Conservation (phyloP, 768 basidiomycete genomes). For the Piloderma croceum region DNA sequence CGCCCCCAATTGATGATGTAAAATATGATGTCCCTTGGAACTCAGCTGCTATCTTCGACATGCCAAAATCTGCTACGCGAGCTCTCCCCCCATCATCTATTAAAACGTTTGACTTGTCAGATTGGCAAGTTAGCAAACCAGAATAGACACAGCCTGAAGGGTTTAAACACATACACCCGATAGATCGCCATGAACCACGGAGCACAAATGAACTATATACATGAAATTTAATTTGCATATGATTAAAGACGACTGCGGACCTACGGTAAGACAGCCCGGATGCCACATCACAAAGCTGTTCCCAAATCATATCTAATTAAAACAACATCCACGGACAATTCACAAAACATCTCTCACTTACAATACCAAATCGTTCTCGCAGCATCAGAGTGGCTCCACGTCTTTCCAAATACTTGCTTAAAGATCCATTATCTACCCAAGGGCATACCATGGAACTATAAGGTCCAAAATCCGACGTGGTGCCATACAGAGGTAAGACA, state of each 20-base stretch:
- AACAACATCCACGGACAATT: slow-evolving; percentile 1
- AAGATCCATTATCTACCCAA: slow-evolving; percentile 26
- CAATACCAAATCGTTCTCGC: too few relatives aligned
- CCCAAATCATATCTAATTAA: slow-evolving; percentile 1
- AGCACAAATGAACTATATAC: slow-evolving; percentile 5
- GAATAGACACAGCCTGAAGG: too few relatives aligned
- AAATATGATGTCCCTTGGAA: too few relatives aligned
- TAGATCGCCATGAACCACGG: slow-evolving; percentile 8
- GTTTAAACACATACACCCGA: slow-evolving; percentile 3
- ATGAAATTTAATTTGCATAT: neutral
- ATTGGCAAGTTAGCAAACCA: neutral
- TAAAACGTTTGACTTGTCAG: slow-evolving; percentile 1
- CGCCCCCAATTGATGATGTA: slow-evolving; percentile 5
- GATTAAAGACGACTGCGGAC: neutral
- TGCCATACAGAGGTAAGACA: slow-evolving; percentile 27
- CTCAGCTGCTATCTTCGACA: slow-evolving; percentile 1
- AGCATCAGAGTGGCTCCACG: slow-evolving; percentile 1
- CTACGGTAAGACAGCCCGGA: slow-evolving; percentile 7
- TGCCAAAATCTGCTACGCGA: slow-evolving; percentile 2
- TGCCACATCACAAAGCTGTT: slow-evolving; percentile 8
- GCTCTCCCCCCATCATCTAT: slow-evolving; percentile 2
- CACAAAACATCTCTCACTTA: too few relatives aligned
- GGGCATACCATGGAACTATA: slow-evolving; percentile 28
- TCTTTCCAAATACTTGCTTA: slow-evolving; percentile 17
- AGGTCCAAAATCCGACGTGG: slow-evolving; percentile 20